These are phyloP conservation scores for Fusarium paranaense DNA, from an alignment of 2,329 filamentous ascomycete genomes.

Conservation along the genomic window DNA sequence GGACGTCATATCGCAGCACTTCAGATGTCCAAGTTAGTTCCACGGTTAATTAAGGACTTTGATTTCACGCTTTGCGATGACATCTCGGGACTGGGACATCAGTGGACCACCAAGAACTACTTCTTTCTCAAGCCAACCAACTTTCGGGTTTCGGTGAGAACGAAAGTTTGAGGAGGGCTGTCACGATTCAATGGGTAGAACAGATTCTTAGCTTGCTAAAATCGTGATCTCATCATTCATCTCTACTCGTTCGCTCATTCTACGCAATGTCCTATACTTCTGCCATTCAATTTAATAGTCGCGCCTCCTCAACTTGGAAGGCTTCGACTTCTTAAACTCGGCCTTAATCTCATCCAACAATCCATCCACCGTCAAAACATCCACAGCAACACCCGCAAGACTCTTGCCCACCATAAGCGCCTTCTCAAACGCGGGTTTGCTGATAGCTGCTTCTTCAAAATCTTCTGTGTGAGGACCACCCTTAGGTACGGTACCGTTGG, in stretches of 20 bases:
- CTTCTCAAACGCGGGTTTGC: slow-evolving; percentile 58
- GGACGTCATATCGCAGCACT: slow-evolving; percentile 3
- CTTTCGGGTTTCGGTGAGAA: not conserved
- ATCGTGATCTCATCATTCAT: not conserved
- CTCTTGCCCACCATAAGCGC: slow-evolving; percentile 61
- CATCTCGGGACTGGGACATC: not conserved
- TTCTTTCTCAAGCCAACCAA: slow-evolving; percentile 2
- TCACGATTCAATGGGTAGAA: accelerated
- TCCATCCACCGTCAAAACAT: slow-evolving; percentile 57
- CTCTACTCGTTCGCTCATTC: not conserved
- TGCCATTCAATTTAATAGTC: not conserved
- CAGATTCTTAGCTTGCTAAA: not conserved
- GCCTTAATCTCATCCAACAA: slow-evolving; percentile 50
- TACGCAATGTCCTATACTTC: not conserved
- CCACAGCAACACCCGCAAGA: slow-evolving; percentile 60
- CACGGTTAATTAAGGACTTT: not conserved
- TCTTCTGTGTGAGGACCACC: slow-evolving; percentile 59
- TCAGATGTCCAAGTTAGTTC: slow-evolving; percentile 2
- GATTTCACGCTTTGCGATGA: not conserved
- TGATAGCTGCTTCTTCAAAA: slow-evolving; percentile 64
- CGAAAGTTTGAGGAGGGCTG: not conserved
- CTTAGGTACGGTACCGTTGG: slow-evolving; percentile 36
- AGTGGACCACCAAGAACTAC: not conserved
- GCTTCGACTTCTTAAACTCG: slow-evolving; percentile 33
- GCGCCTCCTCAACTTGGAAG: not conserved